Conservation (phyloP, 768 basidiomycete species). For the Leccinum variicolor region DNA sequence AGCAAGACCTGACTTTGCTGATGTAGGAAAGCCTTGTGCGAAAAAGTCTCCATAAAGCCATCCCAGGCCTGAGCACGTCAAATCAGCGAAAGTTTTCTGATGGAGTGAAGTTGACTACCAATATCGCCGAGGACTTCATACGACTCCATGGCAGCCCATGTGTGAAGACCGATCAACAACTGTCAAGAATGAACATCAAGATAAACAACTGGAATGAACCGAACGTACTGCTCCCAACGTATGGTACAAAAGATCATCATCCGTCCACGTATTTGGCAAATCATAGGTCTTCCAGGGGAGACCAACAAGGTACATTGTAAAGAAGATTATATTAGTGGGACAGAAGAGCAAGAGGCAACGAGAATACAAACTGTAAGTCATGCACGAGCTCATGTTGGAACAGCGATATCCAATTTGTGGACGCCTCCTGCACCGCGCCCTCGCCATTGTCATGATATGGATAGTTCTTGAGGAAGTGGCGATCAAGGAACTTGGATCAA, state of each 20-base stretch:
- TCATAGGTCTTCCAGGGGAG: constrained; percentile 90
- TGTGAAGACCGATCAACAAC: constrained; percentile 81
- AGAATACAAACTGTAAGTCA: constrained; percentile 77
- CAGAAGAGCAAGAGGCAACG: neutral
- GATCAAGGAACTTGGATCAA: constrained; percentile 84
- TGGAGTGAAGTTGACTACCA: constrained; percentile 45
- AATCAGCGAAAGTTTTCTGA: neutral
- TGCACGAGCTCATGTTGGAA: constrained; percentile 90
- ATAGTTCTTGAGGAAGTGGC: constrained; percentile 94
- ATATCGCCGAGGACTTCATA: constrained; percentile 96
- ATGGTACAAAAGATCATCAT: constrained; percentile 82
- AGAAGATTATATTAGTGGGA: neutral
- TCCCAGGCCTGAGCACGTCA: constrained; percentile 41
- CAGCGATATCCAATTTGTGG: constrained; percentile 89
- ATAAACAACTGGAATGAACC: neutral
- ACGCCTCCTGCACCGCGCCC: constrained; percentile 86
- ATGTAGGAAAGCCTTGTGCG: constrained; percentile 81
- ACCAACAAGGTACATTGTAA: constrained; percentile 75
- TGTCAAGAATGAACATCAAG: constrained; percentile 32
- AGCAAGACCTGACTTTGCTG: neutral
- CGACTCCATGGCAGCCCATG: constrained; percentile 88
- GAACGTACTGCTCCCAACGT: constrained; percentile 70
- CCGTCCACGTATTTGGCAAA: constrained; percentile 79
- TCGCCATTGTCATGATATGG: constrained; percentile 76
- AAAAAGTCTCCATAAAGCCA: constrained; percentile 99